Conservation (phyloP, 305 asterid genomes). For the Fraxinus greggii region DNA sequence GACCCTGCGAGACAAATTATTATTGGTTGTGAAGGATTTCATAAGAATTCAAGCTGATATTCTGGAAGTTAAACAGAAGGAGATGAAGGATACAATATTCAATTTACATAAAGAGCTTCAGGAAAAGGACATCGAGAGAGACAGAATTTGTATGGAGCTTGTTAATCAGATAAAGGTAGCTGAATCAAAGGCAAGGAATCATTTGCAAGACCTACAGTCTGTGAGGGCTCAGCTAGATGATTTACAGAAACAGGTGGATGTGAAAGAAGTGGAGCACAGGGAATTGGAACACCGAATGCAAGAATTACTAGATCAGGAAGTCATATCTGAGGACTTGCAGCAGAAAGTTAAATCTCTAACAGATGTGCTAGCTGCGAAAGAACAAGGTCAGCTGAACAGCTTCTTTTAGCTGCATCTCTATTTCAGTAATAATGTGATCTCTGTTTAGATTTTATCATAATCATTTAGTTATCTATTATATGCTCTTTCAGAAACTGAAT, state of each 20-base stretch:
- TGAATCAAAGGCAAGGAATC: slow-evolving; percentile 61
- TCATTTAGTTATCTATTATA: slow-evolving; percentile 15
- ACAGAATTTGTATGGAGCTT: slow-evolving; percentile 69
- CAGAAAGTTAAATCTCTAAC: slow-evolving; percentile 59
- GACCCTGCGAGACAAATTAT: slow-evolving; percentile 47
- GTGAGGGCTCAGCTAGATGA: slow-evolving; percentile 48
- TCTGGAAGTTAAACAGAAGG: slow-evolving; percentile 63
- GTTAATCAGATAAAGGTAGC: slow-evolving; percentile 92
- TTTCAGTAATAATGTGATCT: slow-evolving; percentile 7
- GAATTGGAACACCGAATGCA: slow-evolving; percentile 50
- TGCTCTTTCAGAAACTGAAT: slow-evolving; percentile 70
- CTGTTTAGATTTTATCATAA: slow-evolving; percentile 17
- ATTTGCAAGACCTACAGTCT: slow-evolving; percentile 69
- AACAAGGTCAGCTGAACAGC: slow-evolving; percentile 60
- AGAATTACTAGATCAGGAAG: slow-evolving; percentile 63
- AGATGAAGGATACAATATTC: slow-evolving; percentile 65
- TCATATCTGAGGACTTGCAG: slow-evolving; percentile 43
- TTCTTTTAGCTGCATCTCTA: slow-evolving; percentile 18
- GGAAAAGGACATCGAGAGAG: slow-evolving; percentile 84
- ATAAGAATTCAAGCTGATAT: slow-evolving; percentile 50
- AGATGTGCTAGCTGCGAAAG: slow-evolving; percentile 70
- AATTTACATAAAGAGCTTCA: slow-evolving; percentile 89
- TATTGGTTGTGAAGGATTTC: slow-evolving; percentile 54
- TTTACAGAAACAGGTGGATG: slow-evolving; percentile 50
- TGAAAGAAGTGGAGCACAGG: slow-evolving; percentile 55